These are phyloP conservation scores for Penicillium rolfsii DNA, from an alignment of 2,329 filamentous ascomycete genomes.

Conservation along the genomic window DNA sequence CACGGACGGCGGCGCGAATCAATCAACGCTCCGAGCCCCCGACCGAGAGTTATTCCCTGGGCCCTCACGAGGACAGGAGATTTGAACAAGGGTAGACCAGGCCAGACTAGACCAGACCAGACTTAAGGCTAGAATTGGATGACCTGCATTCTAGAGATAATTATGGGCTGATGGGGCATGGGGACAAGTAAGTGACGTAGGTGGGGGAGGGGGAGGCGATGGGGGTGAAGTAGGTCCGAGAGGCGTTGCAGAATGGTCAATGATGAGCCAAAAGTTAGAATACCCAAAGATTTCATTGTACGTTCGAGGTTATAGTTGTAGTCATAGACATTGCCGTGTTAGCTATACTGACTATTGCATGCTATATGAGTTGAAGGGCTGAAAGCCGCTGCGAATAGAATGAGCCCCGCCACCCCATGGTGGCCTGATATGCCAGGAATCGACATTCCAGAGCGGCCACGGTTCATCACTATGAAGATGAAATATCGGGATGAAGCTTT, in stretches of 20 bases:
- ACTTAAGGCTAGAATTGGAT: background rate
- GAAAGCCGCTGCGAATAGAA: background rate
- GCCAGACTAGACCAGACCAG: background rate
- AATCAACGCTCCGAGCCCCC: conserved; percentile 22
- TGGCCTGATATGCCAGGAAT: background rate
- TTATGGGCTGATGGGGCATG: background rate
- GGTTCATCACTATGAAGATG: background rate
- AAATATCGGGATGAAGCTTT: background rate
- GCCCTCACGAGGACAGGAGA: background rate
- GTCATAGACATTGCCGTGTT: too few species aligned
- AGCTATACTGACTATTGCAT: too few species aligned
- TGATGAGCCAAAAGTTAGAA: background rate
- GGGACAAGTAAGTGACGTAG: background rate
- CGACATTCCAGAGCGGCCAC: background rate
- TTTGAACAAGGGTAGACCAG: background rate
- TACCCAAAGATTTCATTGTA: background rate
- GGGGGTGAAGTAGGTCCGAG: background rate
- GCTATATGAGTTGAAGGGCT: background rate
- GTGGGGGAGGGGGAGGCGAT: background rate
- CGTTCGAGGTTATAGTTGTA: too few species aligned
- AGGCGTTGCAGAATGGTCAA: background rate
- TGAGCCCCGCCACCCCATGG: background rate
- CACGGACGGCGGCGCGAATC: conserved; percentile 18
- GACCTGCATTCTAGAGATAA: background rate
- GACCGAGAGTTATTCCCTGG: conserved; percentile 8